Conservation (phyloP, 192 early-diverging fungal species). For the Coemansia brasiliensis region DNA sequence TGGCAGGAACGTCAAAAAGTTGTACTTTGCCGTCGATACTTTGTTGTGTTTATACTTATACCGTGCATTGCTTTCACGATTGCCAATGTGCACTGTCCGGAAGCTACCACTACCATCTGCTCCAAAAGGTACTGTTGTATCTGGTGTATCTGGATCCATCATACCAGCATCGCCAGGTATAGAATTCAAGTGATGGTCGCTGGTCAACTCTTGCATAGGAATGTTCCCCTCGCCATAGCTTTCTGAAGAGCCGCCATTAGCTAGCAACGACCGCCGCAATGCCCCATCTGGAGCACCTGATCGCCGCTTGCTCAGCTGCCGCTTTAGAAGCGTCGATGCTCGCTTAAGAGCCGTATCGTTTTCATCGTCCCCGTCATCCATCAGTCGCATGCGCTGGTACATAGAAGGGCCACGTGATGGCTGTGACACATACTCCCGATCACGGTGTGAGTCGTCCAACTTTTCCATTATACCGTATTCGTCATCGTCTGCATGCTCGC, state of each 20-base stretch:
- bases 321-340: constrained; percentile 35
- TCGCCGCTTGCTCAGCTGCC: constrained; percentile 55
- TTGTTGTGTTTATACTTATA: constrained; percentile 88
- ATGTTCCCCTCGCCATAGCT: constrained; percentile 23
- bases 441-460: constrained; percentile 46
- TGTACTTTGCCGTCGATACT: constrained; percentile 97
- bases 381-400: constrained; percentile 55
- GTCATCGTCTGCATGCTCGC: constrained; percentile 7
- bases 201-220: constrained; percentile 28
- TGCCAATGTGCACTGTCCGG: constrained; percentile 91
- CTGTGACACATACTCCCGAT: constrained; percentile 44
- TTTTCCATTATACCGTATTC: constrained; percentile 44
- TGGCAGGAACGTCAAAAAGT: constrained; percentile 84
- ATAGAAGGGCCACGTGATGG: constrained; percentile 50
- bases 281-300: constrained; percentile 22
- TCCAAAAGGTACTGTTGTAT: constrained; percentile 23
- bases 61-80: constrained; percentile 71
- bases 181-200: constrained; percentile 4
- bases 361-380: constrained; percentile 39
- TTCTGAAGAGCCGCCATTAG: constrained; percentile 11
- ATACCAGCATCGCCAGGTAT: constrained; percentile 2
- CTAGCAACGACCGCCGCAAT: constrained; percentile 37
- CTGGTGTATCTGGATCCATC: constrained; percentile 1
- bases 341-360: constrained; percentile 41
- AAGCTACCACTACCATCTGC: constrained; percentile 35